These are phyloP conservation scores for Cylindrodendrum hubeiense DNA, from an alignment of 2,329 filamentous ascomycete genomes.

Conservation along the genomic window DNA sequence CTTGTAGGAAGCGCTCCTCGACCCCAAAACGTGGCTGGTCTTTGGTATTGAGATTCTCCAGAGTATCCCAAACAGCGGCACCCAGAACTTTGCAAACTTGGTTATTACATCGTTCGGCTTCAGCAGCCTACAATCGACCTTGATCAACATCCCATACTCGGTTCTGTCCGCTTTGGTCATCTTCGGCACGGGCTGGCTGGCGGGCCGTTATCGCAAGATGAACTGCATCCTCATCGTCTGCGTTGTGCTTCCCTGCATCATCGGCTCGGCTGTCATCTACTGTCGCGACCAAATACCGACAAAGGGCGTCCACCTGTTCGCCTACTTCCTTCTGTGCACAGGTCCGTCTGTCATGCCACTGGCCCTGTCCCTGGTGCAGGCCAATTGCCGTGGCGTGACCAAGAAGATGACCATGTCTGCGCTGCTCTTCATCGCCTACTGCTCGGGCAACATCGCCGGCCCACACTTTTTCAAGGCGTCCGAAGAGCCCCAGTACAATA, in stretches of 20 bases:
- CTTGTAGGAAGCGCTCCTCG: constrained; percentile 62
- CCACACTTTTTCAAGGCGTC: constrained; percentile 65
- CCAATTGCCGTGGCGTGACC: constrained; percentile 68
- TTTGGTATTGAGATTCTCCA: constrained; percentile 65
- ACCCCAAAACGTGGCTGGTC: constrained; percentile 72
- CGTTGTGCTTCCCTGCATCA: constrained; percentile 63
- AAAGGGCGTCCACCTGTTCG: constrained; percentile 63
- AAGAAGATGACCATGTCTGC: constrained; percentile 72
- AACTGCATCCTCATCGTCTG: constrained; percentile 65
- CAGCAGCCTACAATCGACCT: constrained; percentile 64
- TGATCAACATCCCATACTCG: constrained; percentile 71
- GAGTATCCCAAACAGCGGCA: constrained; percentile 71
- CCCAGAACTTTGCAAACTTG: constrained; percentile 69
- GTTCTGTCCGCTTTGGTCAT: constrained; percentile 63
- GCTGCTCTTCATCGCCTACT: constrained; percentile 67
- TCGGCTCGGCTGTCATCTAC: constrained; percentile 67
- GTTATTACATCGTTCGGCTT: constrained; percentile 69
- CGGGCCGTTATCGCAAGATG: constrained; percentile 62
- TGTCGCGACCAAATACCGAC: constrained; percentile 52
- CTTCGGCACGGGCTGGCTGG: constrained; percentile 61
- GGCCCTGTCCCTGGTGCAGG: constrained; percentile 65
- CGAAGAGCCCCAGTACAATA: constrained; percentile 65
- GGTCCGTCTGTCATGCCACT: constrained; percentile 67
- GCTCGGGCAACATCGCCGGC: constrained; percentile 66
- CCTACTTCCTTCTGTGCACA: constrained; percentile 68